Evolutionary conservation across 139 green algal genomes (phyloP).

Genomic region (Nannochloris sp.): DNA sequence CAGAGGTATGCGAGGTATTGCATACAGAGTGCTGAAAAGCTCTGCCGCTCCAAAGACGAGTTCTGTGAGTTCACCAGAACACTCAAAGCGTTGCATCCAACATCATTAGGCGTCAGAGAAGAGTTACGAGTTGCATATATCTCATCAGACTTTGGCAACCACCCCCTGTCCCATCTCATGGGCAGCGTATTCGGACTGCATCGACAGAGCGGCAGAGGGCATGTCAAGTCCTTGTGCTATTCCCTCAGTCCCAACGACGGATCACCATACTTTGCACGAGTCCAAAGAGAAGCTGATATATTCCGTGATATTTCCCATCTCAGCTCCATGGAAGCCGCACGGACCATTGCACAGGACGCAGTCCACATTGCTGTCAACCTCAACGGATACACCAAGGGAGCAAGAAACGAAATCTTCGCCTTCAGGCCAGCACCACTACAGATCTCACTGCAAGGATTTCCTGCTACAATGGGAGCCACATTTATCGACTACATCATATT

Average conservation of each 20-base stretch:
- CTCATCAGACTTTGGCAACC: slow-evolving; percentile 84
- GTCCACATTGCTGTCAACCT: slow-evolving; percentile 81
- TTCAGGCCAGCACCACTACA: slow-evolving; percentile 75
- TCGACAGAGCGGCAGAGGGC: slow-evolving; percentile 28
- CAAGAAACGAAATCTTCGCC: slow-evolving; percentile 88
- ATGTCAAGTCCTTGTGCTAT: slow-evolving; percentile 80
- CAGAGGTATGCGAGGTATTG: slow-evolving; percentile 40
- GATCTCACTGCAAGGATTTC: slow-evolving; percentile 83
- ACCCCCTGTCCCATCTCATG: slow-evolving; percentile 88
- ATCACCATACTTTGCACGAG: slow-evolving; percentile 62
- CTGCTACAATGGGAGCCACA: slow-evolving; percentile 65
- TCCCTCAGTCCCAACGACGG: slow-evolving; percentile 65
- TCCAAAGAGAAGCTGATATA: slow-evolving; percentile 64
- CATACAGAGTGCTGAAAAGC: neutral
- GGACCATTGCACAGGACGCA: slow-evolving; percentile 49
- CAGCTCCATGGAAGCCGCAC: slow-evolving; percentile 45
- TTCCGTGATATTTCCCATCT: slow-evolving; percentile 66
- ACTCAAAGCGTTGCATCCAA: slow-evolving; percentile 31
- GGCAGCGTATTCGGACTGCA: slow-evolving; percentile 81
- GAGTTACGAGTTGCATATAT: slow-evolving; percentile 66
- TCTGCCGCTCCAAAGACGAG: slow-evolving; percentile 9
- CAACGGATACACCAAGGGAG: slow-evolving; percentile 91
- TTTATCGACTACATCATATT: slow-evolving; percentile 81
- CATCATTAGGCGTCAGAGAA: slow-evolving; percentile 35
- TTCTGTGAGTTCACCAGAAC: slow-evolving; percentile 12